Evolutionary conservation across 2,329 filamentous ascomycete genomes (phyloP).

Genomic region (Trichoderma breve): DNA sequence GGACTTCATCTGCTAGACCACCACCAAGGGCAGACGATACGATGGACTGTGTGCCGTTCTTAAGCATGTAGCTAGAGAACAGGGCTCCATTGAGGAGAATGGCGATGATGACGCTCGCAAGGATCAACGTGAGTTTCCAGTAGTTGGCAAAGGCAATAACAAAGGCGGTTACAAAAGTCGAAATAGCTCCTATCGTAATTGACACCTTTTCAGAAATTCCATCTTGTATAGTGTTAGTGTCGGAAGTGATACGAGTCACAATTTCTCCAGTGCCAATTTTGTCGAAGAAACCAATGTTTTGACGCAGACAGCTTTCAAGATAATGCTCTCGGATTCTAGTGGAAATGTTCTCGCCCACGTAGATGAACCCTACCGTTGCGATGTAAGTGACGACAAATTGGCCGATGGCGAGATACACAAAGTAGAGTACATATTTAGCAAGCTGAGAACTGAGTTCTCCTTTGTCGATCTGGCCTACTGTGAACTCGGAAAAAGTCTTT

Average conservation of each 20-base stretch:
- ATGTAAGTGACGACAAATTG: slow-evolving; percentile 78
- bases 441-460: slow-evolving; percentile 60
- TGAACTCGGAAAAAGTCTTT: slow-evolving; percentile 61
- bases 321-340: slow-evolving; percentile 80
- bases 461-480: slow-evolving; percentile 43
- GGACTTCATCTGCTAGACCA: slow-evolving; percentile 87
- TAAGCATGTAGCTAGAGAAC: slow-evolving; percentile 72
- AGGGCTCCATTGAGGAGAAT: slow-evolving; percentile 74
- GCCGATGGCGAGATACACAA: slow-evolving; percentile 78
- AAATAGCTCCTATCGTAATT: slow-evolving; percentile 70
- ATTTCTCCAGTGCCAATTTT: slow-evolving; percentile 91
- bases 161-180: slow-evolving; percentile 85
- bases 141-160: slow-evolving; percentile 87
- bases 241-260: slow-evolving; percentile 88
- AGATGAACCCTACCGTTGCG: slow-evolving; percentile 85
- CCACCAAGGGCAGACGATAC: slow-evolving; percentile 80
- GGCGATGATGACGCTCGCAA: slow-evolving; percentile 76
- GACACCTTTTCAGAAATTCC: slow-evolving; percentile 89
- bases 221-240: slow-evolving; percentile 90
- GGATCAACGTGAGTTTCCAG: slow-evolving; percentile 90
- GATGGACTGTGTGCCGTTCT: slow-evolving; percentile 75
- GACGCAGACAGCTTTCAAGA: slow-evolving; percentile 75
- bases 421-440: slow-evolving; percentile 69
- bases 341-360: slow-evolving; percentile 75
- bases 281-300: slow-evolving; percentile 92